Evolutionary conservation across 768 basidiomycete genomes (phyloP), one percentile per base, ranked within the genome.

Genomic region (Kwoniella europaea): DNA sequence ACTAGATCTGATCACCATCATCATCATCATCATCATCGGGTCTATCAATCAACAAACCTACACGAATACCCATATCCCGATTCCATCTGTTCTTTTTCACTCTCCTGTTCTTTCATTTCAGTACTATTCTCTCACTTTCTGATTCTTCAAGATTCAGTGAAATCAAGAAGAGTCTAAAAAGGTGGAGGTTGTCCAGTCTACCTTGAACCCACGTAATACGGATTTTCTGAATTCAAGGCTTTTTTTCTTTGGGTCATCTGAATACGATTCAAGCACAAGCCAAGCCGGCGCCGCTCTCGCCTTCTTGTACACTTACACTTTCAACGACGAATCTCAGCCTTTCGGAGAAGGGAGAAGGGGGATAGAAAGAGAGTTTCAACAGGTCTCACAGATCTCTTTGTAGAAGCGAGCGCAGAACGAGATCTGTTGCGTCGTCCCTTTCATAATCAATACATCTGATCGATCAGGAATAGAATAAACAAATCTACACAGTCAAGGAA

Each of bases 111-210:
- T 41, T n/a, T 27, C 27, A 58, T 41, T 58, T 16, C 22, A 35
- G 13, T 58, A 16, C 29, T 12, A 55, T n/a, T 55, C 54, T 56
- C 5, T 12, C 15, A 20, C 10, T 55, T 55, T 55, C 15, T 13
- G 6, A 9, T 2, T 35, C 35, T 35, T 35, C 35, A 35, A n/a
- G n/a, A n/a, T 35, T 35, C 35, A 35, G 3, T 35, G 7, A 7
- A 24, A 22, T 20, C 24, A 15, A 24, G 3, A 58, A 35, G 27
- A 63, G 12, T 43, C n/a, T 16, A 15, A 18, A 41, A 67, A 67
- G 61, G 66, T 67, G 66, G 66, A 67, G 66, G 66, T 67, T 10
- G 66, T 67, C 66, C 66, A 67, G 57, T 35, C 35, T 35, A 35
- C 35, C 35, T 35, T 35, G 35, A 35, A 18, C 18, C 46, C 46